Evolutionary conservation across 2,329 filamentous ascomycete species (phyloP).

Genomic region (Pseudogymnoascus sp.): DNA sequence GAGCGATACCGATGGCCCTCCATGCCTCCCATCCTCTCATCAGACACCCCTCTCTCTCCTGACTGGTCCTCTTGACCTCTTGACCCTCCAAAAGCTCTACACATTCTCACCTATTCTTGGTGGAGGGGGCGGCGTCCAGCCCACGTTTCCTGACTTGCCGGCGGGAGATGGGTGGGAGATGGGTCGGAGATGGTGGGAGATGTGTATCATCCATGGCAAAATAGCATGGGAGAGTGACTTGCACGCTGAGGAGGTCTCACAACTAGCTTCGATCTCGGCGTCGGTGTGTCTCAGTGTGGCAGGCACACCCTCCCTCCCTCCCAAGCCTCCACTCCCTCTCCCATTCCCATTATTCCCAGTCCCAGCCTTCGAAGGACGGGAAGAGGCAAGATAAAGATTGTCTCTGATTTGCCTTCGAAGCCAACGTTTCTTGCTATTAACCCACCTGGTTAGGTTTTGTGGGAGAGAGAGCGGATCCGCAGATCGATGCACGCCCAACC

Average conservation of each 20-base stretch:
- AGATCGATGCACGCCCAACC: too few species aligned
- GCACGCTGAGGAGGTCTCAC: background rate
- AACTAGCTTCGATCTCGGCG: background rate
- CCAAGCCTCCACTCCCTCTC: background rate
- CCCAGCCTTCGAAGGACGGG: background rate
- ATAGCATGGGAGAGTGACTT: background rate
- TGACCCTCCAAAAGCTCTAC: background rate
- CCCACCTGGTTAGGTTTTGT: too few species aligned
- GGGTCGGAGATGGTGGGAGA: background rate
- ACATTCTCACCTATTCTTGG: background rate
- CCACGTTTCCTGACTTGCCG: background rate
- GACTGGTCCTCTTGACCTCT: slow-evolving; percentile 7
- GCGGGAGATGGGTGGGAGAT: background rate
- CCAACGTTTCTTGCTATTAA: too few species aligned
- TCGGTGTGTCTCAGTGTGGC: background rate
- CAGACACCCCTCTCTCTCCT: slow-evolving; percentile 2
- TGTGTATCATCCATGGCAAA: background rate
- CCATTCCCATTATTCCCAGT: background rate
- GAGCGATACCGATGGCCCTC: background rate
- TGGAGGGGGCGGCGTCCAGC: background rate
- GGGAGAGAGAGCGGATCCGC: too few species aligned
- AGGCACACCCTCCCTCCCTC: background rate
- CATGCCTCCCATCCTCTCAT: background rate
- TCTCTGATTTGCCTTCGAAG: too few species aligned
- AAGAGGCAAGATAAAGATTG: background rate